Evolutionary conservation across 2,329 filamentous ascomycete species (phyloP), one percentile per base, ranked within the genome.

Genomic region (Aspergillus hiratsukae): DNA sequence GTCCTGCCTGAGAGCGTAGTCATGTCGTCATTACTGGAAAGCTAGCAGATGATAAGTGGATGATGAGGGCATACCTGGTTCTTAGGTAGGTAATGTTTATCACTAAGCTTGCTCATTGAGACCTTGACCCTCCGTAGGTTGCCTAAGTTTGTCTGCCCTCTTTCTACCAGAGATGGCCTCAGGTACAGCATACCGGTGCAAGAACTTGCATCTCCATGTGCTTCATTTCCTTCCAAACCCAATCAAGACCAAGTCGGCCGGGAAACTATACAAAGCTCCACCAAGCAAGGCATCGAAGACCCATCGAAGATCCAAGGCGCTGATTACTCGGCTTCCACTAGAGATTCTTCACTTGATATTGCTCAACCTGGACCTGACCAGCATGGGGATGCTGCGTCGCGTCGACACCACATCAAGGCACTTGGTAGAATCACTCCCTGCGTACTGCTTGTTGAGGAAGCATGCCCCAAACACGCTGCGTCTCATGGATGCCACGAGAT

Each of bases 381-480:
- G 56, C 27, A 4, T 58, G 17, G 49, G 49, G 4, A 48, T 41
- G n/a, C 31, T 58, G 11, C 54, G 57, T 53, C 51, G 37, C 9
- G 50, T 56, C n/a, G 51, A 56, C 23, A 48, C 17, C 5, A 21
- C 29, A 51, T 23, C 31, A 10, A 48, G 54, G 23, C 4, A 10
- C 9, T 21, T 53, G 27, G 53, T 58, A 2, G 50, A 58, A 43
- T 53, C 57, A 9, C 40, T 56, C 14, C 57, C 53, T 2, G 53
- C 23, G 27, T 56, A 53, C 51, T 43, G n/a, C 4, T 19, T 56
- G 23, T 23, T 56, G 14, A 53, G 25, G 17, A 25, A 28, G 8
- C 51, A 53, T n/a, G 51, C 57, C 8, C 37, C 50, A 14, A 2
- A 54, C 21, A 48, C 46, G 4, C 41, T 58, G 8, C 25, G 41